A percentile compares a stretch with the other conserved stretches of the same genome.
phyloP scores from a whole-genome alignment of 2,329 filamentous ascomycete species.

The Coniosporium uncinatum region DNA sequence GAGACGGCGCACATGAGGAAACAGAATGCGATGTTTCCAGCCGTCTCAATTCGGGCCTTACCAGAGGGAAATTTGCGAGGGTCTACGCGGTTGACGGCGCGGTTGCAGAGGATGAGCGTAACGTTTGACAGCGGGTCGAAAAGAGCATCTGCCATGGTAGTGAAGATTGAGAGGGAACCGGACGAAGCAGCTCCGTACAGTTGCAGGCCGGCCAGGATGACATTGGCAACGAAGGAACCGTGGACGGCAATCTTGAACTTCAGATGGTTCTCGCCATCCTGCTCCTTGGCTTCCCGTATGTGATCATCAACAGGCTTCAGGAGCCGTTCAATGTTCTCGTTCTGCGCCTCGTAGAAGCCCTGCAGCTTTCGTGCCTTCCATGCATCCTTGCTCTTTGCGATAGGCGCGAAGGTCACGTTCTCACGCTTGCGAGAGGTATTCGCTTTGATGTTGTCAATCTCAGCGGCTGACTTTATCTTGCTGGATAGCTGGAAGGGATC shows the following conservation, averaged over 20 bases:
- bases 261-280: conserved; percentile 76
- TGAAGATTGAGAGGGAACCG: conserved; percentile 91
- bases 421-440: conserved; percentile 73
- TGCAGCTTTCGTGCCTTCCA: conserved; percentile 52
- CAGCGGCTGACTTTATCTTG: conserved; percentile 69
- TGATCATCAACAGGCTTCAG: conserved; percentile 94
- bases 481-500: conserved; percentile 80
- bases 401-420: neutral
- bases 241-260: conserved; percentile 65
- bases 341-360: conserved; percentile 86
- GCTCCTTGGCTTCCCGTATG: conserved; percentile 71
- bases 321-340: conserved; percentile 88
- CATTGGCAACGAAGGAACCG: conserved; percentile 71
- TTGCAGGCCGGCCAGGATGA: conserved; percentile 74
- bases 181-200: conserved; percentile 85
- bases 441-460: conserved; percentile 73
- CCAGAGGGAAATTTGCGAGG: conserved; percentile 83
- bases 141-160: conserved; percentile 92
- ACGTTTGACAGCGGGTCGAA: conserved; percentile 92
- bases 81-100: conserved; percentile 85
- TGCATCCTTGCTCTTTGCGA: conserved; percentile 20
- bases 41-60: conserved; percentile 91
- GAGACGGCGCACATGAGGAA: conserved; percentile 95
- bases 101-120: conserved; percentile 79
- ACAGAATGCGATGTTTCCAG: conserved; percentile 94